Conservation (phyloP, 2,329 filamentous ascomycete genomes). For the Leptographium flavum region DNA sequence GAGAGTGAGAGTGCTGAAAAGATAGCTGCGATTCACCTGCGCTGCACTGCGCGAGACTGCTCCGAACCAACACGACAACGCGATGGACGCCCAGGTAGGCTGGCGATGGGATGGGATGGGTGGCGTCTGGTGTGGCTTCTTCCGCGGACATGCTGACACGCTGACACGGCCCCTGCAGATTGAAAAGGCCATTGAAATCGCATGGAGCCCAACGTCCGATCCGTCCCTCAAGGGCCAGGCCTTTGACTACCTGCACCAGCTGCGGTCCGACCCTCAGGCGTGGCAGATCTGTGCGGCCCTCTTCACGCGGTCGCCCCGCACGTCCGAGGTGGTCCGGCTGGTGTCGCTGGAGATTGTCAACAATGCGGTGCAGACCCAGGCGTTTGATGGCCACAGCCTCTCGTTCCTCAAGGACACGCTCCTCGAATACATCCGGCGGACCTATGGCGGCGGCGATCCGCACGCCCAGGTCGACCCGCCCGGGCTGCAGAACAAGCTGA, state of each 20-base stretch:
- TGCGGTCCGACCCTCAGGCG: slow-evolving; percentile 68
- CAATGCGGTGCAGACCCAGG: slow-evolving; percentile 69
- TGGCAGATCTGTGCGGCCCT: slow-evolving; percentile 83
- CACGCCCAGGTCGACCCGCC: slow-evolving; percentile 50
- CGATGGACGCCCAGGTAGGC: neutral
- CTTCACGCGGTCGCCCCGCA: slow-evolving; percentile 63
- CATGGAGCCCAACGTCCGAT: slow-evolving; percentile 68
- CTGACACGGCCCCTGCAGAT: too few relatives aligned
- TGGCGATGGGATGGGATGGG: too few relatives aligned
- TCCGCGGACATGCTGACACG: too few relatives aligned
- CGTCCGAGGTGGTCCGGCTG: slow-evolving; percentile 74
- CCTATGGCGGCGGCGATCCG: slow-evolving; percentile 42
- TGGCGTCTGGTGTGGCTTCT: too few relatives aligned
- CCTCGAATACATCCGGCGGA: slow-evolving; percentile 64
- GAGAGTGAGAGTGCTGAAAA: neutral
- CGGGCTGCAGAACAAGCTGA: slow-evolving; percentile 88
- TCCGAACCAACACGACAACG: neutral
- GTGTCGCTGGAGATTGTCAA: slow-evolving; percentile 89
- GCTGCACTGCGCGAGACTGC: neutral
- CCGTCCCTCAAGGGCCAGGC: slow-evolving; percentile 66
- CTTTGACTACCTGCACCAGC: slow-evolving; percentile 63
- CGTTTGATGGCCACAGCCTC: slow-evolving; percentile 59
- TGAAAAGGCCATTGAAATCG: slow-evolving; percentile 90
- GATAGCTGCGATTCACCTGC: neutral
- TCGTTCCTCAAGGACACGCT: slow-evolving; percentile 66